These are phyloP conservation scores for Candida xyloterini DNA, from an alignment of 805 yeast genomes.

Conservation along the genomic window DNA sequence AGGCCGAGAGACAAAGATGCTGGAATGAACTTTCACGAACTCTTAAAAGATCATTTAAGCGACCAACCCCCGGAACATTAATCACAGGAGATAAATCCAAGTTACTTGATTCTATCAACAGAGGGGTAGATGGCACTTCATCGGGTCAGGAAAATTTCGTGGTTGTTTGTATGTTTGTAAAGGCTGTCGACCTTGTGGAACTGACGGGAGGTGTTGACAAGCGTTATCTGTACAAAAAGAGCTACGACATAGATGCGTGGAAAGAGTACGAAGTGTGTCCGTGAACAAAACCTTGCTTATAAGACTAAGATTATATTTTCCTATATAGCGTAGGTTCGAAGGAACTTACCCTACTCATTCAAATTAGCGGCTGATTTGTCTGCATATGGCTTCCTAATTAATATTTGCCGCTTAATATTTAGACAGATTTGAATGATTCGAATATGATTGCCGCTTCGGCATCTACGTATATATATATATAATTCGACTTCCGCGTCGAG, in stretches of 20 bases:
- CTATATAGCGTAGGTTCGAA: not conserved
- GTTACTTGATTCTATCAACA: conserved; percentile 62
- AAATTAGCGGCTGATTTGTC: not conserved
- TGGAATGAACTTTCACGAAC: conserved; percentile 61
- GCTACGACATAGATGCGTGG: conserved; percentile 61
- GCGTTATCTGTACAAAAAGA: conserved; percentile 50
- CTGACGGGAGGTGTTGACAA: conserved; percentile 46
- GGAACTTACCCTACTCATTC: not conserved
- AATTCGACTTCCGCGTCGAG: not conserved
- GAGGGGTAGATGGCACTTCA: conserved; percentile 82
- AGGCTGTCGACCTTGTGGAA: conserved; percentile 67
- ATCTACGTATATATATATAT: too few species aligned
- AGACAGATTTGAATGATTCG: not conserved
- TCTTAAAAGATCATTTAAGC: conserved; percentile 63
- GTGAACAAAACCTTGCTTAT: conserved; percentile 23
- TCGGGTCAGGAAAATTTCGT: conserved; percentile 65
- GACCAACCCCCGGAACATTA: conserved; percentile 67
- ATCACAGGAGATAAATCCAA: conserved; percentile 54
- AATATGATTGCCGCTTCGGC: not conserved
- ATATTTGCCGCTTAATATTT: conserved; percentile 2
- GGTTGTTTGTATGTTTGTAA: conserved; percentile 65
- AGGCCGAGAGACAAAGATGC: conserved; percentile 54
- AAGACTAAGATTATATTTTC: not conserved
- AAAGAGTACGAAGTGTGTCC: conserved; percentile 78
- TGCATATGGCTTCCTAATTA: conserved; percentile 5